These are phyloP conservation scores for Sanghuangporus baumii DNA, from an alignment of 1,284 basidiomycete genomes.

Conservation along the genomic window DNA sequence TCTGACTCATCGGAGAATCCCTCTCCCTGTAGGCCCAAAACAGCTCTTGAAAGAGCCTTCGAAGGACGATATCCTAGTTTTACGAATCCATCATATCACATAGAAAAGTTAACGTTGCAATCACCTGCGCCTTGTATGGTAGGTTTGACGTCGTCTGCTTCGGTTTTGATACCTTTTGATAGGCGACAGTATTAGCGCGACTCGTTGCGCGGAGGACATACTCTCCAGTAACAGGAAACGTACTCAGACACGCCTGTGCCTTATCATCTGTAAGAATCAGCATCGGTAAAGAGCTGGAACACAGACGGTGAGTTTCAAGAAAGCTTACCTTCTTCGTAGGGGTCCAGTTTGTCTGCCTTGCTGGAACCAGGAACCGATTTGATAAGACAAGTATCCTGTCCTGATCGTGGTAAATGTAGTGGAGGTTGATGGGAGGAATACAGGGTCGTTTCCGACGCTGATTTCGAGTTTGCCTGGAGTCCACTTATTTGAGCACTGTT, in stretches of 20 bases:
- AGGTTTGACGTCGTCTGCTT: background rate
- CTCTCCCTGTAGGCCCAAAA: too few relatives aligned
- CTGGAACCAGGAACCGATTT: background rate
- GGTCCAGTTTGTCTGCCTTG: conserved; percentile 1
- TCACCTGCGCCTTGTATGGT: background rate
- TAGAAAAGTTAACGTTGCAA: background rate
- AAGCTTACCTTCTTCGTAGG: background rate
- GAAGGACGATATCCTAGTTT: too few relatives aligned
- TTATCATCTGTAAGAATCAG: background rate
- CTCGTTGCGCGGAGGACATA: background rate
- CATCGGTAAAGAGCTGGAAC: background rate
- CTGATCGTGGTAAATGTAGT: background rate
- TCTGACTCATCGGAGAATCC: too few relatives aligned
- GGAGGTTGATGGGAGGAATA: background rate
- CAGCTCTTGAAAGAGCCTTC: too few relatives aligned
- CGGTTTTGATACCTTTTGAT: background rate
- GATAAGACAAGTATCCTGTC: background rate
- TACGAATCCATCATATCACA: too few relatives aligned
- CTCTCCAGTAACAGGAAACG: background rate
- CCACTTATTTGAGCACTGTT: background rate
- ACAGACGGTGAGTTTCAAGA: background rate
- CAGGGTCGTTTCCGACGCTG: background rate
- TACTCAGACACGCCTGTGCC: background rate
- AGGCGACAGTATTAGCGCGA: background rate
- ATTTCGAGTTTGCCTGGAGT: background rate